Evolutionary conservation across 768 basidiomycete genomes (phyloP).

Genomic region (Tulasnella sp.): DNA sequence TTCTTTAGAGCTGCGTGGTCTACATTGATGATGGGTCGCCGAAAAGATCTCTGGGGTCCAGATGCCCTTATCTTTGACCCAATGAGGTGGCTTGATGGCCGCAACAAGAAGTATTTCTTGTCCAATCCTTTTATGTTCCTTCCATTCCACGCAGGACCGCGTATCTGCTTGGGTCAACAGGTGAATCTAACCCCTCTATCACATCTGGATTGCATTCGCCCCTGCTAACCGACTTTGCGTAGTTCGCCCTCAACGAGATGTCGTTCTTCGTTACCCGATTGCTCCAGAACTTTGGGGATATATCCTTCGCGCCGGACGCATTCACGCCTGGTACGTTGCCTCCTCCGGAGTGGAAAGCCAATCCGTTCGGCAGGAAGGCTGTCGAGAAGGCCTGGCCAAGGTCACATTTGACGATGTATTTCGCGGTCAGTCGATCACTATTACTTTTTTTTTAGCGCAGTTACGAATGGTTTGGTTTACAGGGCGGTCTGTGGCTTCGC

Average conservation of each 20-base stretch:
- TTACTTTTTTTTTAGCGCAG: no score
- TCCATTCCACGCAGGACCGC: constrained; percentile 65
- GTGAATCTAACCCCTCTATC: constrained; percentile 26
- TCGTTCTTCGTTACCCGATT: constrained; percentile 62
- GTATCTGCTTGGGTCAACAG: constrained; percentile 26
- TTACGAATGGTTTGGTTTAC: no score
- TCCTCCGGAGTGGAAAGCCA: constrained; percentile 44
- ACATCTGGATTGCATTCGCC: background rate
- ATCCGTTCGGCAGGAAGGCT: constrained; percentile 36
- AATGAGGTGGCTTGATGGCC: constrained; percentile 60
- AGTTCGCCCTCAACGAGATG: constrained; percentile 67
- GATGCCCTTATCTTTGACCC: constrained; percentile 73
- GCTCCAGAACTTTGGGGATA: constrained; percentile 51
- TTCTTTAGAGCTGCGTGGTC: background rate
- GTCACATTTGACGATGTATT: constrained; percentile 51
- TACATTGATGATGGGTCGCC: background rate
- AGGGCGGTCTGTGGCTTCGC: no score
- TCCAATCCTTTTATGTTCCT: constrained; percentile 50
- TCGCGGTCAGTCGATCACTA: constrained; percentile 52
- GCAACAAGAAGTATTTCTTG: constrained; percentile 24
- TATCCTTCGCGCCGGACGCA: constrained; percentile 48
- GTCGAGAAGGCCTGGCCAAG: constrained; percentile 53
- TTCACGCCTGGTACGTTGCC: constrained; percentile 56
- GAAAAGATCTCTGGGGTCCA: constrained; percentile 50
- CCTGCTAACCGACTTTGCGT: constrained; percentile 37